These are phyloP conservation scores for Somion occarium DNA, from an alignment of 1,284 basidiomycete genomes.

Conservation along the genomic window DNA sequence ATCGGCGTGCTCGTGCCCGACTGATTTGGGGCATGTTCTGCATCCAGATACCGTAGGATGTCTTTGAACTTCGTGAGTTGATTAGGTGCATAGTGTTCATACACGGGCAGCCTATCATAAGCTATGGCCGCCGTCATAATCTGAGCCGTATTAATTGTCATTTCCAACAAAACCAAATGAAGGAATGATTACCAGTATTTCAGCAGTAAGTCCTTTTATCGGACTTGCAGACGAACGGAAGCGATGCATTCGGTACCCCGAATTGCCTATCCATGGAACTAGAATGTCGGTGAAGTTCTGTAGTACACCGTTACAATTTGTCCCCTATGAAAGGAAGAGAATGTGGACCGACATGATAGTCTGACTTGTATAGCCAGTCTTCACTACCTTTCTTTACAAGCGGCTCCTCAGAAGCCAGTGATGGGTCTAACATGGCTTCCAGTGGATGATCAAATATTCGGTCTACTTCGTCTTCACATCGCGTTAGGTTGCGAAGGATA, in stretches of 20 bases:
- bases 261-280: slow-evolving; percentile 40
- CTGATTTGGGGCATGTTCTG: slow-evolving; percentile 11
- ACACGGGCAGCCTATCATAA: slow-evolving; percentile 42
- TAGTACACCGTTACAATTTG: too few relatives aligned
- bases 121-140: slow-evolving; percentile 58
- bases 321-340: too few relatives aligned
- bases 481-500: slow-evolving; percentile 47
- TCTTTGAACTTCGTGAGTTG: slow-evolving; percentile 29
- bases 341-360: slow-evolving; percentile 48
- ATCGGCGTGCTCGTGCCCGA: slow-evolving; percentile 1
- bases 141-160: slow-evolving; percentile 31
- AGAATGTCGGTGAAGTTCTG: slow-evolving; percentile 55
- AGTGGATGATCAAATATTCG: slow-evolving; percentile 78
- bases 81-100: slow-evolving; percentile 44
- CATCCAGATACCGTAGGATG: slow-evolving; percentile 20
- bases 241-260: slow-evolving; percentile 67
- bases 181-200: slow-evolving; percentile 59
- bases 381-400: slow-evolving; percentile 57
- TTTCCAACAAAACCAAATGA: not conserved
- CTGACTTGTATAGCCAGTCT: slow-evolving; percentile 74
- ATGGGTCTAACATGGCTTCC: slow-evolving; percentile 62
- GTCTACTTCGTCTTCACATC: slow-evolving; percentile 68
- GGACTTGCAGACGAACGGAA: slow-evolving; percentile 73
- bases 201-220: slow-evolving; percentile 78
- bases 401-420: slow-evolving; percentile 41